Conservation (phyloP, 495 filamentous ascomycete genomes). For the Jackrogersella multiformis region DNA sequence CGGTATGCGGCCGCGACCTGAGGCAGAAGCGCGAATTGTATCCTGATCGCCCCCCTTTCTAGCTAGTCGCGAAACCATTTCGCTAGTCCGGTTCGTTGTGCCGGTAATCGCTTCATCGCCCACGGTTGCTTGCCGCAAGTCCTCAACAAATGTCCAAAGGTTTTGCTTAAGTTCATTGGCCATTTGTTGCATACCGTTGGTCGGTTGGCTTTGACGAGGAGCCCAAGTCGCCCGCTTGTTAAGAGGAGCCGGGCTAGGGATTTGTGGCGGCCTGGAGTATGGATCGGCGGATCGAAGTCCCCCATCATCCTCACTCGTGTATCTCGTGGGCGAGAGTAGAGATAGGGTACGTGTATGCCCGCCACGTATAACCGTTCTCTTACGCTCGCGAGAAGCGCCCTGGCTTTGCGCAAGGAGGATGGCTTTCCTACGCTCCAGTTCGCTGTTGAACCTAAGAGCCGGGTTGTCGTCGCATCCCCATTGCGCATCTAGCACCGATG, state of each 20-base stretch:
- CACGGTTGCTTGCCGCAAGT: constrained; percentile 91
- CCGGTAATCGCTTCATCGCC: constrained; percentile 83
- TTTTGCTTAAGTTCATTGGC: constrained; percentile 89
- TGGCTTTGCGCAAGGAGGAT: constrained; percentile 70
- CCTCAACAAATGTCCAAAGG: constrained; percentile 96
- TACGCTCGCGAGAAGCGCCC: constrained; percentile 47
- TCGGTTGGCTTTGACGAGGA: constrained; percentile 49
- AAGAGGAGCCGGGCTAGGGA: constrained; percentile 36
- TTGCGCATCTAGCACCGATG: constrained; percentile 33
- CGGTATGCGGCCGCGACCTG: constrained; percentile 42
- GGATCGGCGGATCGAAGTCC: constrained; percentile 39
- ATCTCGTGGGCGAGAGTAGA: constrained; percentile 74
- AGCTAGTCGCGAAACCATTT: constrained; percentile 40
- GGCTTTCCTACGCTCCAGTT: constrained; percentile 69
- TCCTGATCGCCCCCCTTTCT: constrained; percentile 48
- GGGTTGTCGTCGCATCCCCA: constrained; percentile 48
- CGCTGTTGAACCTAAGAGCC: constrained; percentile 51
- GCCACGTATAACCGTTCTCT: constrained; percentile 61
- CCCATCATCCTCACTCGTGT: constrained; percentile 43
- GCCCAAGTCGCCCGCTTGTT: constrained; percentile 61
- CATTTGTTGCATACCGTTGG: constrained; percentile 73
- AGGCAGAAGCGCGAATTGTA: constrained; percentile 49
- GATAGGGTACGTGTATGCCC: constrained; percentile 82
- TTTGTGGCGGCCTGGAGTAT: constrained; percentile 39
- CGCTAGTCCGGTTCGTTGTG: constrained; percentile 46